phyloP scores from a whole-genome alignment of 257 asterid species.

The Plectranthus barbatus region DNA sequence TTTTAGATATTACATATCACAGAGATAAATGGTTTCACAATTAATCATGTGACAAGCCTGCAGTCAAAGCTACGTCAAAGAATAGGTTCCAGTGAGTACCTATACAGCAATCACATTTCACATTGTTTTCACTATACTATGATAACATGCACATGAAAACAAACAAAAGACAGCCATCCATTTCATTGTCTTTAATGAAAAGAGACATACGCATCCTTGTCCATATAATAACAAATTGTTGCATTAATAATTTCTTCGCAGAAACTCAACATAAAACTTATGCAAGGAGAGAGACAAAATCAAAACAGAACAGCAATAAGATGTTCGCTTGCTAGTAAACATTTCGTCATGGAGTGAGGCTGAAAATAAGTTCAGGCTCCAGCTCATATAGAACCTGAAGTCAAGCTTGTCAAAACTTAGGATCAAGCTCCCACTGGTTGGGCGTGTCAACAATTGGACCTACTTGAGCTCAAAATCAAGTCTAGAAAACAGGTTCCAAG shows the following conservation, averaged over 20 bases:
- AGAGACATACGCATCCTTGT: too few relatives aligned
- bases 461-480: too few relatives aligned
- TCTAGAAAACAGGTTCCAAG: too few relatives aligned
- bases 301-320: too few relatives aligned
- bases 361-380: neutral
- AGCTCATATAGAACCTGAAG: neutral
- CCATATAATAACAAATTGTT: too few relatives aligned
- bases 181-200: neutral
- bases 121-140: neutral
- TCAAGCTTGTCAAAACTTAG: neutral
- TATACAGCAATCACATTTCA: slow-evolving; percentile 1
- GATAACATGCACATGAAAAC: neutral
- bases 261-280: too few relatives aligned
- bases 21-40: slow-evolving; percentile 1
- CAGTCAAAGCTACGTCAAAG: neutral
- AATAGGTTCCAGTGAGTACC: slow-evolving; percentile 2
- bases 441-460: too few relatives aligned
- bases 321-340: too few relatives aligned
- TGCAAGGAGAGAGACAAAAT: too few relatives aligned
- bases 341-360: too few relatives aligned
- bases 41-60: slow-evolving; percentile 2
- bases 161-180: neutral
- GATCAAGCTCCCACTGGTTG: neutral
- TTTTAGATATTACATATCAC: neutral
- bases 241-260: too few relatives aligned